A percentile compares a stretch with the other conserved stretches of the same genome.
These are phyloP conservation scores for Ballota nigra DNA, from an alignment of 257 asterid genomes.

Conservation along the genomic window DNA sequence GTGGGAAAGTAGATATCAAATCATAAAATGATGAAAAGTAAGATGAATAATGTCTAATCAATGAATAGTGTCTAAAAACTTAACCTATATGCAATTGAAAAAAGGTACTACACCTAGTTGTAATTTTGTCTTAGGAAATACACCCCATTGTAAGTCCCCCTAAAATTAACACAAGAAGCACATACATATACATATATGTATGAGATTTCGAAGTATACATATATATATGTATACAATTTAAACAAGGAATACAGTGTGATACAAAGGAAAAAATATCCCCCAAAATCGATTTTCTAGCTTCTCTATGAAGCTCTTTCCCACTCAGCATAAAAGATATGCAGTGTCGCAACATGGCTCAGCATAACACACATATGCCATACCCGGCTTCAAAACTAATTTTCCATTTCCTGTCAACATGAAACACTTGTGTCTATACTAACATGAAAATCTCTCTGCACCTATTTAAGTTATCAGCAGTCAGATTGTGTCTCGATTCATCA, in stretches of 20 bases:
- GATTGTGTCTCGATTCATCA: slow-evolving; percentile 1
- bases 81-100: too few relatives aligned
- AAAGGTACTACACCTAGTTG: too few relatives aligned
- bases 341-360: neutral
- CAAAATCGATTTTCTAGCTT: neutral
- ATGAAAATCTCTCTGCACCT: slow-evolving; percentile 4
- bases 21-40: too few relatives aligned
- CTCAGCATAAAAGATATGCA: neutral
- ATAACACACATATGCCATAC: too few relatives aligned
- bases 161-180: neutral
- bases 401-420: neutral
- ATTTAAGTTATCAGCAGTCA: neutral
- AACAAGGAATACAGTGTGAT: neutral
- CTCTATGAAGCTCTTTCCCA: slow-evolving; percentile 10
- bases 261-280: neutral
- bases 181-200: neutral
- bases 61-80: too few relatives aligned
- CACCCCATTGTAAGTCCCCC: too few relatives aligned
- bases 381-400: neutral
- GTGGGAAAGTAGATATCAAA: too few relatives aligned
- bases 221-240: neutral
- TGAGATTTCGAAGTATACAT: neutral
- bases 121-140: too few relatives aligned
- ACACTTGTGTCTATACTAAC: neutral
- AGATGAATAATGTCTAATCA: too few relatives aligned